Percentiles rank a stretch among this genome's conserved stretches.
Conservation (phyloP, 495 filamentous ascomycete genomes). For the Podospora didyma region DNA sequence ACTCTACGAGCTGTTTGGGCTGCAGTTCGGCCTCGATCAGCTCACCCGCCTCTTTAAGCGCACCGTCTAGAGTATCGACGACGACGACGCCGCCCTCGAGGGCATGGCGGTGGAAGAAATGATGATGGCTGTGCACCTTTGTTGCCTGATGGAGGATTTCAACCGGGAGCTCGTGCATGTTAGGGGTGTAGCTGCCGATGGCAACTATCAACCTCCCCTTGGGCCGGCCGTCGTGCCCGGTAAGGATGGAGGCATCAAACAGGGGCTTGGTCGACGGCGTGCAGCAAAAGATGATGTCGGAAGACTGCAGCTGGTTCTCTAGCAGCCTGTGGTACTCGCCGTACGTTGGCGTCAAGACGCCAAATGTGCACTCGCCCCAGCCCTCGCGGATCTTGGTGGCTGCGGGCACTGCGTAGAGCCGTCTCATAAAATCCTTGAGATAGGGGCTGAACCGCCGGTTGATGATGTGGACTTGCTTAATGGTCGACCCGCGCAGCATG, state of each 20-base stretch:
- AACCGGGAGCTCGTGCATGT: conserved; percentile 82
- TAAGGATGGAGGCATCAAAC: conserved; percentile 55
- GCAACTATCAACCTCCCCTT: conserved; percentile 77
- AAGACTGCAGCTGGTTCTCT: conserved; percentile 60
- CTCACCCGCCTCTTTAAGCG: conserved; percentile 84
- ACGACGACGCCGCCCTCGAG: conserved; percentile 73
- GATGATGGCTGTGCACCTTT: conserved; percentile 47
- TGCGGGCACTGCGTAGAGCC: conserved; percentile 51
- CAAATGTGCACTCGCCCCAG: conserved; percentile 58
- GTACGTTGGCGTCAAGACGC: conserved; percentile 65
- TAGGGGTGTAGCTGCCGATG: conserved; percentile 76
- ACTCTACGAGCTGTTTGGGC: conserved; percentile 73
- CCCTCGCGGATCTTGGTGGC: conserved; percentile 52
- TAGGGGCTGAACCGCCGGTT: conserved; percentile 59
- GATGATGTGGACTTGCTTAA: conserved; percentile 74
- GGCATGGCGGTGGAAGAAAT: conserved; percentile 32
- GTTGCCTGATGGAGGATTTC: conserved; percentile 71
- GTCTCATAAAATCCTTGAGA: conserved; percentile 50
- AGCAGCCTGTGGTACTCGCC: conserved; percentile 65
- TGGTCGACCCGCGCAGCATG: conserved; percentile 64
- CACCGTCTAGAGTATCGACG: conserved; percentile 77
- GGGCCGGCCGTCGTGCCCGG: conserved; percentile 60
- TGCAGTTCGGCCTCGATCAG: conserved; percentile 72
- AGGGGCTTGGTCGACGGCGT: conserved; percentile 45
- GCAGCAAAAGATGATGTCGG: conserved; percentile 76